Evolutionary conservation across 192 early-diverging fungal genomes (phyloP).

Genomic region (Backusella luteola): DNA sequence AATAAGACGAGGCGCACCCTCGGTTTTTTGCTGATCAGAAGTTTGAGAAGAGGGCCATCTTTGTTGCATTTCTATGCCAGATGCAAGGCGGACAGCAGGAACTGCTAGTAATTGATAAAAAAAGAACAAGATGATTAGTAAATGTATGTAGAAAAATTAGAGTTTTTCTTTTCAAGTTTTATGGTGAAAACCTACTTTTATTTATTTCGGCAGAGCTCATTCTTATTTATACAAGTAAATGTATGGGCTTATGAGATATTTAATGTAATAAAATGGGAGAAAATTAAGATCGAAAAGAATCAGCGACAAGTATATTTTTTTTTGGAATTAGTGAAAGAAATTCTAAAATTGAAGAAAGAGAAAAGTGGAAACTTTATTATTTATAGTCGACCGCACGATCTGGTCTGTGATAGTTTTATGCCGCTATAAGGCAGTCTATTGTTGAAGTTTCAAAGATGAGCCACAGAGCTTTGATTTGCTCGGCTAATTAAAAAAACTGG

Average conservation of each 20-base stretch:
- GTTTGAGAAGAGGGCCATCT: not conserved
- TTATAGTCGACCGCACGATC: constrained; percentile 5
- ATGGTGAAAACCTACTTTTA: not conserved
- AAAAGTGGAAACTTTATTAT: not conserved
- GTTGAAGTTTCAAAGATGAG: constrained; percentile 13
- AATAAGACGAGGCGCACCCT: constrained; percentile 8
- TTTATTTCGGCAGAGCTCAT: not conserved
- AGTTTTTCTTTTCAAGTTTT: not conserved
- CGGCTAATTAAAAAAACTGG: not conserved
- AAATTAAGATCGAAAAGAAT: not conserved
- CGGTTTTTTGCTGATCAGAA: not conserved
- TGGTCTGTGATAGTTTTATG: constrained; percentile 1
- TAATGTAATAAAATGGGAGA: not conserved
- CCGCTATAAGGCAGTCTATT: not conserved
- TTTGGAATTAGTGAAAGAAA: not conserved
- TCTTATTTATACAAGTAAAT: not conserved
- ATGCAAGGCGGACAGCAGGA: constrained; percentile 25
- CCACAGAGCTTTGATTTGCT: not conserved
- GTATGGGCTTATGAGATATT: not conserved
- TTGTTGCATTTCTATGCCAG: constrained; percentile 25
- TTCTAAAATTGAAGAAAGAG: not conserved
- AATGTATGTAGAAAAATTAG: not conserved
- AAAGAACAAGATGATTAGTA: not conserved
- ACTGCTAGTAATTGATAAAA: not conserved
- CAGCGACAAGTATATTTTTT: not conserved